Conservation (phyloP, 2,329 filamentous ascomycete species). For the Didymella arachidicola region DNA sequence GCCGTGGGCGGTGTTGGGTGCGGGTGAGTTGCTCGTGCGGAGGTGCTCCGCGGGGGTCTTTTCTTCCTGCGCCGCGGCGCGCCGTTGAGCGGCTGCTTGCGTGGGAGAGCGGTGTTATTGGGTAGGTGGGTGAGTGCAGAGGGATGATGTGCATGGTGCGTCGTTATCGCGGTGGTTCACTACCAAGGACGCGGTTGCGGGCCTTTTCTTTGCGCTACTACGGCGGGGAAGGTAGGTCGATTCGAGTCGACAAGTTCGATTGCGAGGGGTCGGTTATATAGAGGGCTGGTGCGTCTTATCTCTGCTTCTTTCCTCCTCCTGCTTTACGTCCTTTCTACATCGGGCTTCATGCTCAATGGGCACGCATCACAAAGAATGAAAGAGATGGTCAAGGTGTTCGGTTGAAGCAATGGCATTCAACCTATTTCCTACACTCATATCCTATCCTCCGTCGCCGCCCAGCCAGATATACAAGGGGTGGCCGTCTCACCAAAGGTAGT, state of each 20-base stretch:
- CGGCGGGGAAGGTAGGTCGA: conserved; percentile 14
- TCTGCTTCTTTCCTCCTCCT: neutral
- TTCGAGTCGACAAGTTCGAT: neutral
- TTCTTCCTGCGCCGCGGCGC: neutral
- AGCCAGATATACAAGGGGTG: conserved; percentile 22
- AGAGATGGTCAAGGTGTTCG: conserved; percentile 6
- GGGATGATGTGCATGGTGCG: conserved; percentile 6
- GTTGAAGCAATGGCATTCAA: conserved; percentile 20
- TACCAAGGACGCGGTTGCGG: conserved; percentile 3
- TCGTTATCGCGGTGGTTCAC: conserved; percentile 10
- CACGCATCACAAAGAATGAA: conserved; percentile 2
- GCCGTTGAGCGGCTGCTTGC: neutral
- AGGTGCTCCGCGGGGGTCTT: neutral
- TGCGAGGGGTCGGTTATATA: neutral
- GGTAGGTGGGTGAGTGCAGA: neutral
- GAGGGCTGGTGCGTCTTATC: too few relatives aligned
- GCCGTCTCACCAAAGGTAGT: conserved; percentile 4
- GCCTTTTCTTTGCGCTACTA: conserved; percentile 8
- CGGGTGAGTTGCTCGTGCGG: neutral
- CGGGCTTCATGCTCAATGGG: neutral
- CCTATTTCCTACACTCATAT: conserved; percentile 18
- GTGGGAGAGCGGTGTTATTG: neutral
- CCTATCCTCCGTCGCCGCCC: conserved; percentile 1
- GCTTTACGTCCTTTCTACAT: neutral
- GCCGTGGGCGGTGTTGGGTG: neutral